These are phyloP conservation scores for Populus nigra DNA, from an alignment of 345 rosid species.

Conservation along the genomic window DNA sequence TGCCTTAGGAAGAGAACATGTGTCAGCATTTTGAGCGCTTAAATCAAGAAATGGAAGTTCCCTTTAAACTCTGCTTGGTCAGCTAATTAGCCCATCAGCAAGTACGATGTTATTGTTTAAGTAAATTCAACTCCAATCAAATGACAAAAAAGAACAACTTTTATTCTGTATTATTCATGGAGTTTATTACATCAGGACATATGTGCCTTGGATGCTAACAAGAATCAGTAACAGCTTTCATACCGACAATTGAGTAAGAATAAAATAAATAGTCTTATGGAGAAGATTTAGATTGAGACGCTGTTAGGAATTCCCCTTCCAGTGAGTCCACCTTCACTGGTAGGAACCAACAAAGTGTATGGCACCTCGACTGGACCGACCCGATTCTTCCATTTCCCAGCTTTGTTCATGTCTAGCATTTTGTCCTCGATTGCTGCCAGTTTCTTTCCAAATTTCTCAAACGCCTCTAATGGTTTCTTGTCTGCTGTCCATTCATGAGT, in stretches of 20 bases:
- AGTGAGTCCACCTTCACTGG: conserved; percentile 17
- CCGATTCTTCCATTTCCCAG: conserved; percentile 17
- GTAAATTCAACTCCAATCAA: neutral
- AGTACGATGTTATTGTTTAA: neutral
- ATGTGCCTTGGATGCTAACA: neutral
- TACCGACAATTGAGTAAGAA: too few relatives aligned
- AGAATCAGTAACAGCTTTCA: neutral
- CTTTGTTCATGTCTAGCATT: conserved; percentile 14
- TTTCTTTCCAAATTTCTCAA: conserved; percentile 31
- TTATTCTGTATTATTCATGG: neutral
- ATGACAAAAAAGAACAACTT: neutral
- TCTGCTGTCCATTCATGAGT: conserved; percentile 39
- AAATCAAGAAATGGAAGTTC: neutral
- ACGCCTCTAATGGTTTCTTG: conserved; percentile 20
- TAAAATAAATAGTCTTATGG: neutral
- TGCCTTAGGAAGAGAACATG: neutral
- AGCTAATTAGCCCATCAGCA: neutral
- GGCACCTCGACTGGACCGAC: conserved; percentile 19
- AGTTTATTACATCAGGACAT: neutral
- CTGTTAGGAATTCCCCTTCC: conserved; percentile 29
- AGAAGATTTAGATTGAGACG: conserved; percentile 19
- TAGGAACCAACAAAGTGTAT: conserved; percentile 26
- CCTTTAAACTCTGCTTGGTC: neutral
- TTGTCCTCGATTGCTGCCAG: conserved; percentile 22
- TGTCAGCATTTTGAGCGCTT: neutral